phyloP scores from a whole-genome alignment of 805 yeast genomes.

The Suhomyces vadensis region DNA sequence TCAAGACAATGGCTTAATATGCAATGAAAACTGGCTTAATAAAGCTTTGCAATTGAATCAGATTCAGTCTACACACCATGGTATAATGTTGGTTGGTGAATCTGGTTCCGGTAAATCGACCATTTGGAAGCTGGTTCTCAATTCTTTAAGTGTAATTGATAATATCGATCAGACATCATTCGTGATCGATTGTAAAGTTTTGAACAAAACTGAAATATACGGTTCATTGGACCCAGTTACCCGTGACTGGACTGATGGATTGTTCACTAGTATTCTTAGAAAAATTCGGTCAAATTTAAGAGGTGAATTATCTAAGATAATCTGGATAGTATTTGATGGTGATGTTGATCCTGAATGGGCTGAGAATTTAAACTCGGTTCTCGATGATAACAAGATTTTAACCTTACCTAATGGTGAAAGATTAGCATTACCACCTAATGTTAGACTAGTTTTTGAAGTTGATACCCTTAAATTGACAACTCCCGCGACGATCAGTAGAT shows the following conservation, averaged over 20 bases:
- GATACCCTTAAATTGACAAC: conserved; percentile 68
- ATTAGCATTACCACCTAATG: conserved; percentile 60
- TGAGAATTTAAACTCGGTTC: conserved; percentile 83
- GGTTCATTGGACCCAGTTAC: conserved; percentile 76
- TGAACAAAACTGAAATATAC: conserved; percentile 63
- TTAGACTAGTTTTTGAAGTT: conserved; percentile 75
- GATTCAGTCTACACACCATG: conserved; percentile 65
- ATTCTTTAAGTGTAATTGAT: conserved; percentile 37
- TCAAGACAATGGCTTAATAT: conserved; percentile 26
- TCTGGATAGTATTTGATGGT: conserved; percentile 89
- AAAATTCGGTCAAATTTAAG: conserved; percentile 53
- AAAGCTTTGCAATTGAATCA: conserved; percentile 65
- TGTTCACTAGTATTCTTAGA: conserved; percentile 69
- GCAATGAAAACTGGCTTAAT: conserved; percentile 45
- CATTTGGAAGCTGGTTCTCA: conserved; percentile 49
- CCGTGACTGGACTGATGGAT: conserved; percentile 90
- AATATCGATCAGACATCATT: conserved; percentile 39
- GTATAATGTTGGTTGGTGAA: conserved; percentile 76
- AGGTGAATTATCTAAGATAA: conserved; percentile 55
- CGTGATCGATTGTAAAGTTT: conserved; percentile 72
- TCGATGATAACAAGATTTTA: conserved; percentile 81
- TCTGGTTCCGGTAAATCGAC: conserved; percentile 76
- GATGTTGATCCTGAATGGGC: conserved; percentile 95
- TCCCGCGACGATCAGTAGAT: conserved; percentile 88
- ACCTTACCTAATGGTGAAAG: conserved; percentile 93